Percentiles rank a stretch among this genome's conserved stretches.
phyloP scores from a whole-genome alignment of 306 rosid species.

The Adenanthera pavonina region DNA sequence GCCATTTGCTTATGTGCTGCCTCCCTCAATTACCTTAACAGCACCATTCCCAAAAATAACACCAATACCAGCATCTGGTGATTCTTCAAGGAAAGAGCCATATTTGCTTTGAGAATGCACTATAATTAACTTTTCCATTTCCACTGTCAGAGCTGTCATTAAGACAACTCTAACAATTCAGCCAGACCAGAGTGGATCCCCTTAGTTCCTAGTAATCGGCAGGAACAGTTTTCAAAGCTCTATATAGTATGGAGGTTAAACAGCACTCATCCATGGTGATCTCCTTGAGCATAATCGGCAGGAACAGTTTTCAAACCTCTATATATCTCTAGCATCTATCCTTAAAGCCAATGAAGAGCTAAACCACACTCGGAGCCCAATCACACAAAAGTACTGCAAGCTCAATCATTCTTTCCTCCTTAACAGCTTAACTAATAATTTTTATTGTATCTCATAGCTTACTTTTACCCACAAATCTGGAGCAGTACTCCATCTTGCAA shows the following conservation, averaged over 20 bases:
- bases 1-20: neutral
- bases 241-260: neutral
- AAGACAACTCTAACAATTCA: neutral
- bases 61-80: neutral
- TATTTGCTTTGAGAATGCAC: neutral
- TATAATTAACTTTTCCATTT: neutral
- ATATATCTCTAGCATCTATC: neutral
- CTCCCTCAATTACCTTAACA: no score
- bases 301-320: neutral
- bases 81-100: neutral
- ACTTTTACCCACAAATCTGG: neutral
- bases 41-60: neutral
- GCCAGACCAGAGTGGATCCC: neutral
- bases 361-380: neutral
- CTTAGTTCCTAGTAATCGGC: neutral
- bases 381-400: neutral
- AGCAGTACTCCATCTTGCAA: neutral
- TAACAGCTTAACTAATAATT: neutral
- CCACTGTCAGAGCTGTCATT: neutral
- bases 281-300: neutral
- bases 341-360: neutral
- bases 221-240: no score
- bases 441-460: neutral
- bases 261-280: neutral
- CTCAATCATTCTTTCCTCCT: neutral